Percentiles rank a stretch among this genome's conserved stretches.
Conservation (phyloP, 139 green algal species). For the Dunaliella sp. region DNA sequence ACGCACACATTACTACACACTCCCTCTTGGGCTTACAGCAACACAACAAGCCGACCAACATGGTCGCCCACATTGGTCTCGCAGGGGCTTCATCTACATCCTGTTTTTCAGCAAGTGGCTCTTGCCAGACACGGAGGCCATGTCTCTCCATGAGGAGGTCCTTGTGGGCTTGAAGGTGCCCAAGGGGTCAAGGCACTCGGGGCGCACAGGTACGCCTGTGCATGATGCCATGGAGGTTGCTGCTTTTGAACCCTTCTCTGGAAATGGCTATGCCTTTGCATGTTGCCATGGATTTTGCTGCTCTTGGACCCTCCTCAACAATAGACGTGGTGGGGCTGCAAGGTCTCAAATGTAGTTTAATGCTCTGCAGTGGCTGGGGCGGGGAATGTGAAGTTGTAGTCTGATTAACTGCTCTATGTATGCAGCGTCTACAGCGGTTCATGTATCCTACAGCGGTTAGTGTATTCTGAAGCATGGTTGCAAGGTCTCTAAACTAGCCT, state of each 20-base stretch:
- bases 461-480: too few relatives aligned
- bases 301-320: neutral
- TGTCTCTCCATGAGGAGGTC: neutral
- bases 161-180: neutral
- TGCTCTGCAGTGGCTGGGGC: too few relatives aligned
- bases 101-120: neutral
- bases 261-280: conserved; percentile 15
- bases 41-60: too few relatives aligned
- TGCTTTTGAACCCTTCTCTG: neutral
- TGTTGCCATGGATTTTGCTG: conserved; percentile 20
- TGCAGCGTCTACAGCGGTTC: too few relatives aligned
- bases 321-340: neutral
- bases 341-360: too few relatives aligned
- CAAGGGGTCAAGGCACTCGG: conserved; percentile 31
- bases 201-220: neutral
- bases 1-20: too few relatives aligned
- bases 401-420: too few relatives aligned
- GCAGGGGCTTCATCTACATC: conserved; percentile 1
- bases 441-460: too few relatives aligned
- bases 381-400: too few relatives aligned
- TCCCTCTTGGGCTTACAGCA: too few relatives aligned
- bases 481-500: too few relatives aligned
- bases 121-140: conserved; percentile 25
- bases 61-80: too few relatives aligned
- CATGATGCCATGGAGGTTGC: neutral